A percentile compares a stretch with the other conserved stretches of the same genome.
Conservation (phyloP, 2,329 filamentous ascomycete species). For the Nannizziopsis arthrosporioides region DNA sequence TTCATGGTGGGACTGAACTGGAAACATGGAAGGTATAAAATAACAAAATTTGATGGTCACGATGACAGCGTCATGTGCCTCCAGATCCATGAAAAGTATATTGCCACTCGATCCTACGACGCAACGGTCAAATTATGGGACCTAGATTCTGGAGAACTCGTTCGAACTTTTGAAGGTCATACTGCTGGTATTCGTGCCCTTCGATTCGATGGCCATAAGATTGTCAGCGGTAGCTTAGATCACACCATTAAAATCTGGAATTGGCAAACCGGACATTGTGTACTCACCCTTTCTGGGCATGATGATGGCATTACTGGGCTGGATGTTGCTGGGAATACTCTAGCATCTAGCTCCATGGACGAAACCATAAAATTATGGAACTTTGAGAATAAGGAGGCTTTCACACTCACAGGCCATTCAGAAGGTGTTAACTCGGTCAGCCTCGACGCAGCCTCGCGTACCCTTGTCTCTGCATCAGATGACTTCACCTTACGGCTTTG, state of each 20-base stretch:
- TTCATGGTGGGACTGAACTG: conserved; percentile 95
- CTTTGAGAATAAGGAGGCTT: conserved; percentile 70
- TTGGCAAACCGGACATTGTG: too few relatives aligned
- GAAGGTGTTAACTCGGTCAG: conserved; percentile 95
- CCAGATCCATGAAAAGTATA: conserved; percentile 73
- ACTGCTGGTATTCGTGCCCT: background rate
- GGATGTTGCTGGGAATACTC: background rate
- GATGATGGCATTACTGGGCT: background rate
- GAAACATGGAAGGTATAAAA: conserved; percentile 83
- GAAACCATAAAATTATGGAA: conserved; percentile 36
- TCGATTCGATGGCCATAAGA: background rate
- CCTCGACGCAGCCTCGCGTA: conserved; percentile 68
- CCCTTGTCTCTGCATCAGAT: conserved; percentile 83
- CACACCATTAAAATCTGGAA: too few relatives aligned
- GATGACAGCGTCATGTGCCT: conserved; percentile 73
- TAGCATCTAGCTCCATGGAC: background rate
- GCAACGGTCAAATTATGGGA: conserved; percentile 75
- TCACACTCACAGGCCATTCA: conserved; percentile 65
- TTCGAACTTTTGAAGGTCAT: background rate
- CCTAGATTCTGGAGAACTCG: background rate
- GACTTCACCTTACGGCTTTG: conserved; percentile 84
- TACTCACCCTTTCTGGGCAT: background rate
- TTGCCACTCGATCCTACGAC: conserved; percentile 85
- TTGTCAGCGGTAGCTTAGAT: background rate
- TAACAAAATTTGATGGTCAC: conserved; percentile 74